Base-by-base conservation (phyloP, 768 basidiomycete genomes). In the Fomitopsis pulvina region DNA sequence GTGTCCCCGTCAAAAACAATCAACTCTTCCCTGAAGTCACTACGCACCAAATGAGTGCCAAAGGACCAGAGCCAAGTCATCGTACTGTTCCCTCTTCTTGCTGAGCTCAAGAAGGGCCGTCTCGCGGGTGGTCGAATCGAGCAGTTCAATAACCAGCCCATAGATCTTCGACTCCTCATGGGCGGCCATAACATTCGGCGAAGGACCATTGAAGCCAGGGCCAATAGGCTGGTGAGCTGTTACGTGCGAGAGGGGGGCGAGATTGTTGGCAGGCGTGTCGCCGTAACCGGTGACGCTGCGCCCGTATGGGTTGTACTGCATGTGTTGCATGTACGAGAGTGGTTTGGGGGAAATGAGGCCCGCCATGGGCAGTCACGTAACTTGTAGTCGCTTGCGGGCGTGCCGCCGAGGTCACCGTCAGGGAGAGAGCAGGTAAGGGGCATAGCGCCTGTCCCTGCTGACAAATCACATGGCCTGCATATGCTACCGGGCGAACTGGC, bases 81-180 rank as follows among this genome's bases (percentile, higher is more conserved):
- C 96, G 63, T 95, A 98, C 68, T 98, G 94, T 70, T 98, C 96
- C 55, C 96, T 75, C 74, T 97, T 98, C 78, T 99, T 98, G 72
- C 92, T 95, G 60, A 99, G 75, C 70, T 99, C 96, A 47, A 98
- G 75, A 43, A 99, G 72, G 1, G 96, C 95, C 2, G 76, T 77
- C 64, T 99, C 96, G 54, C 95, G 78, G n/a, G 85, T 80, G 48
- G 73, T 78, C 1, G 86, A 82, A 60, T 91, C 85, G 74, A 88
- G 77, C 24, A 95, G 71, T 50, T 95, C 90, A 57, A 92, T 82
- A 52, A 98, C 93, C 46, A 98, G 77, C 10, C 76, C 73, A 67
- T 92, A 95, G 39, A 99, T 96, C 72, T 96, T 94, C 57, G 73
- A 73, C 62, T 87, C 85, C 54, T 87, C 85, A 44, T 67, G 64